phyloP scores from a whole-genome alignment of 2,329 filamentous ascomycete genomes.

The Onygenales sp. region DNA sequence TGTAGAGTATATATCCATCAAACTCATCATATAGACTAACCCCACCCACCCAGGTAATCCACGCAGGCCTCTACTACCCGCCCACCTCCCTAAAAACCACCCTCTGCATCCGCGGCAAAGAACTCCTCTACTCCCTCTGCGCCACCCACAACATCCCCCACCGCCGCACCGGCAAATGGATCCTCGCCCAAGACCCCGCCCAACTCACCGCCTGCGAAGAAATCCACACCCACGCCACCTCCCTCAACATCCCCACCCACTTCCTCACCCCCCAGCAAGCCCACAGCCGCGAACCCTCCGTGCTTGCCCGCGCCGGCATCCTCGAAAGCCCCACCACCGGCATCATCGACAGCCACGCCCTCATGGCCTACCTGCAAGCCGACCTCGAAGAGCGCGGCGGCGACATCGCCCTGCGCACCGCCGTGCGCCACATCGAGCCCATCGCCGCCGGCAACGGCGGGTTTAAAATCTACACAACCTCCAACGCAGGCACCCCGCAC shows the following conservation, averaged over 20 bases:
- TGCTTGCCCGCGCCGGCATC: constrained; percentile 61
- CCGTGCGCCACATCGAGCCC: constrained; percentile 40
- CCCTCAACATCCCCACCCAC: constrained; percentile 57
- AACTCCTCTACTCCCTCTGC: constrained; percentile 74
- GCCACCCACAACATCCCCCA: constrained; percentile 56
- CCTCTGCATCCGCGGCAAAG: constrained; percentile 69
- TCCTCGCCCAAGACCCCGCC: constrained; percentile 70
- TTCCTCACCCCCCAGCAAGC: constrained; percentile 61
- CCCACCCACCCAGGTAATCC: constrained; percentile 57
- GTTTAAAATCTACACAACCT: constrained; percentile 57
- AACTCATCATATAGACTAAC: not conserved
- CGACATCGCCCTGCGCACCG: not conserved
- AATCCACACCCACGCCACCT: constrained; percentile 44
- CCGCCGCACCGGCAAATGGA: constrained; percentile 79
- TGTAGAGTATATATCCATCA: not conserved
- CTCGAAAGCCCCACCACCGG: constrained; percentile 82
- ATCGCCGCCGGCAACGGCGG: constrained; percentile 49
- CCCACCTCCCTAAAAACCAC: constrained; percentile 64
- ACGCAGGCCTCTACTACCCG: constrained; percentile 90
- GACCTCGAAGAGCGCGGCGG: constrained; percentile 55
- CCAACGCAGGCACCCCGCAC: constrained; percentile 5
- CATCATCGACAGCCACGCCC: constrained; percentile 76
- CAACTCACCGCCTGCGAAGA: constrained; percentile 54
- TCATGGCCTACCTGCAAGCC: constrained; percentile 74
- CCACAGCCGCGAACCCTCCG: constrained; percentile 58